Evolutionary conservation across 306 rosid genomes (phyloP).

Genomic region (Corylus avellana): DNA sequence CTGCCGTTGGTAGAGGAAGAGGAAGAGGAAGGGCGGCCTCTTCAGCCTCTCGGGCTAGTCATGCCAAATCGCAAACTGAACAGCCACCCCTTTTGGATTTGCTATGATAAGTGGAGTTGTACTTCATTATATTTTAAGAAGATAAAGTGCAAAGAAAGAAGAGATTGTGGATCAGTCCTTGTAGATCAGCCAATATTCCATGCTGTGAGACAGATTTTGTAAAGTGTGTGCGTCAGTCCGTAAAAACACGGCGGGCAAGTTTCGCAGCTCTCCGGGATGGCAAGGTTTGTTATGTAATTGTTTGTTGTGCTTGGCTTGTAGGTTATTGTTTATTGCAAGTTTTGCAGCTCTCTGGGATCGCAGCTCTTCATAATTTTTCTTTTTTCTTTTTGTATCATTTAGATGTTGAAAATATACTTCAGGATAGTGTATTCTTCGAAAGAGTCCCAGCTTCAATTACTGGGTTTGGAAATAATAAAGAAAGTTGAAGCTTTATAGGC

Average conservation of each 20-base stretch:
- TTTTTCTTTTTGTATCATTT: slow-evolving; percentile 28
- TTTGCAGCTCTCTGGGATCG: no score
- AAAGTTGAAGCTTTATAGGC: slow-evolving; percentile 18
- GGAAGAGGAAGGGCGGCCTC: slow-evolving; percentile 71
- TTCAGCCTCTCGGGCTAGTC: slow-evolving; percentile 51
- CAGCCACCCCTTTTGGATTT: slow-evolving; percentile 88
- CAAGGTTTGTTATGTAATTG: slow-evolving; percentile 44
- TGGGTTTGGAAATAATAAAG: slow-evolving; percentile 54
- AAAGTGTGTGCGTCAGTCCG: slow-evolving; percentile 30
- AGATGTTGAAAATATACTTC: slow-evolving; percentile 35
- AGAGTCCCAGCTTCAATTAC: slow-evolving; percentile 42
- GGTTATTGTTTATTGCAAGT: slow-evolving; percentile 30
- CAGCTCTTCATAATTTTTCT: slow-evolving; percentile 31
- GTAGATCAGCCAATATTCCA: slow-evolving; percentile 26
- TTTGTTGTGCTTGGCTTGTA: slow-evolving; percentile 47
- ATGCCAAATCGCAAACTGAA: slow-evolving; percentile 53
- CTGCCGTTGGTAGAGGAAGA: slow-evolving; percentile 83
- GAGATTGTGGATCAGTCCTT: slow-evolving; percentile 39
- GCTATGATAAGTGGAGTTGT: slow-evolving; percentile 47
- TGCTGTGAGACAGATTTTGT: slow-evolving; percentile 42
- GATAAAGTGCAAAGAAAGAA: slow-evolving; percentile 22
- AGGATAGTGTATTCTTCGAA: slow-evolving; percentile 50
- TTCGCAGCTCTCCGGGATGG: slow-evolving; percentile 33
- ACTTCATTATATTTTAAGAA: slow-evolving; percentile 12
- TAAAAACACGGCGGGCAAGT: slow-evolving; percentile 33